Conservation (phyloP, 1,139 yeast genomes). For the Diutina rugosa region DNA sequence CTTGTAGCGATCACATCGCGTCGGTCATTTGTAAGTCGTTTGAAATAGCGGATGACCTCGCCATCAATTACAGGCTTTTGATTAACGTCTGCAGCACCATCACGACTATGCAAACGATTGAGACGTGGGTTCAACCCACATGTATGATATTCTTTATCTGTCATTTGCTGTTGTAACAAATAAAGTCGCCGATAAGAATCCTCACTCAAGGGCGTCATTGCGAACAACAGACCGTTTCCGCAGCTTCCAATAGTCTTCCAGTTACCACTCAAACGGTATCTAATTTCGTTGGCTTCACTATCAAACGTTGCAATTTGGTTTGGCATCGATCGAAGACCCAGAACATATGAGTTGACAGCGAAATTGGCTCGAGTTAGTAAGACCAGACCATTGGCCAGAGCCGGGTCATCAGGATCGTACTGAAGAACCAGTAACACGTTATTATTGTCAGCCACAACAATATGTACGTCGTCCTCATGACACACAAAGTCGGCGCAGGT, state of each 20-base stretch:
- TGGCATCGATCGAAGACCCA: not conserved
- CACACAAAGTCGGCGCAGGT: conserved; percentile 60
- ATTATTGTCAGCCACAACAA: conserved; percentile 60
- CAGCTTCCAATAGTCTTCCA: conserved; percentile 49
- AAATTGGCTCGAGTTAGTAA: conserved; percentile 62
- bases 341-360: conserved; percentile 39
- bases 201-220: conserved; percentile 68
- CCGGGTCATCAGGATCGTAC: conserved; percentile 87
- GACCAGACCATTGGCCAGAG: conserved; percentile 69
- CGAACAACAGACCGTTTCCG: conserved; percentile 66
- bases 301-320: not conserved
- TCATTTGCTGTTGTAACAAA: conserved; percentile 76
- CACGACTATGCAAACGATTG: conserved; percentile 36
- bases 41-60: conserved; percentile 39
- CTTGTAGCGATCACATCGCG: conserved; percentile 40
- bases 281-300: not conserved
- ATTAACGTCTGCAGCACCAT: conserved; percentile 23
- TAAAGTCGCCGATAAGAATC: conserved; percentile 67
- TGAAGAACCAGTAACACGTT: conserved; percentile 64
- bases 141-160: conserved; percentile 58
- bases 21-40: conserved; percentile 43
- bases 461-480: conserved; percentile 53
- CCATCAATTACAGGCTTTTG: conserved; percentile 51
- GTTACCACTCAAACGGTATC: not conserved
- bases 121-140: conserved; percentile 76